Evolutionary conservation across 371 early-diverging fungal species (phyloP), one percentile per base, ranked within the genome.

Genomic region (Haplosporangium sp.): DNA sequence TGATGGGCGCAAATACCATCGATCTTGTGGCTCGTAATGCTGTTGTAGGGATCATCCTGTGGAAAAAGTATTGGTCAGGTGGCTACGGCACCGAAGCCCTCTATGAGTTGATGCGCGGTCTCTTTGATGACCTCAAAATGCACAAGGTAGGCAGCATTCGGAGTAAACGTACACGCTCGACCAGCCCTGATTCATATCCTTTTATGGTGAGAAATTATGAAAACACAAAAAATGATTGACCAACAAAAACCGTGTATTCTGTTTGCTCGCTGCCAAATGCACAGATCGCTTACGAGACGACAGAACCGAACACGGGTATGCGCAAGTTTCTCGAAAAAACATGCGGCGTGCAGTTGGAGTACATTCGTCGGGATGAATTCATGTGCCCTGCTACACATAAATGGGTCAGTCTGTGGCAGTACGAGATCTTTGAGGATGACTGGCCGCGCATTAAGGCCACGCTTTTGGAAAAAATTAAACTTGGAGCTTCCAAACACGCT

Each of bases 91-190:
- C 73, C 41, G 80, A 79, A 43, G 73, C 80, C 4, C 46, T 73
- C 13, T 79, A 65, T 40, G 73, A 73, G 42, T 40, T 79, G 29
- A 68, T 73, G 80, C 73, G 73, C 8, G 65, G 54, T 11, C 66
- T 79, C 54, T 79, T 79, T 69, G 80, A 79, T 43, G 80, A 79
- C 21, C 61, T 57, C 45, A 72, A 79, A 6, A 51, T 79, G 80
- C 80, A 79, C 53, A 79, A 79, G 80, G 80, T 79, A 72, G 23
- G 42, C 0, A 40, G 48, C 0, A 42, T 2, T n/a, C 11, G 21
- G 9, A 20, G 40, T 36, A 29, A 29, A 29, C 4, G 29, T 4
- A 29, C 29, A 29, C 29, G 29, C 29, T 29, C 29, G 29, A 29
- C 29, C 29, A 29, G 29, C 4, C 29, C 29, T 29, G 29, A 29